Evolutionary conservation across 345 rosid species (phyloP), one percentile per base, ranked within the genome.

Genomic region (Bruguiera parviflora): DNA sequence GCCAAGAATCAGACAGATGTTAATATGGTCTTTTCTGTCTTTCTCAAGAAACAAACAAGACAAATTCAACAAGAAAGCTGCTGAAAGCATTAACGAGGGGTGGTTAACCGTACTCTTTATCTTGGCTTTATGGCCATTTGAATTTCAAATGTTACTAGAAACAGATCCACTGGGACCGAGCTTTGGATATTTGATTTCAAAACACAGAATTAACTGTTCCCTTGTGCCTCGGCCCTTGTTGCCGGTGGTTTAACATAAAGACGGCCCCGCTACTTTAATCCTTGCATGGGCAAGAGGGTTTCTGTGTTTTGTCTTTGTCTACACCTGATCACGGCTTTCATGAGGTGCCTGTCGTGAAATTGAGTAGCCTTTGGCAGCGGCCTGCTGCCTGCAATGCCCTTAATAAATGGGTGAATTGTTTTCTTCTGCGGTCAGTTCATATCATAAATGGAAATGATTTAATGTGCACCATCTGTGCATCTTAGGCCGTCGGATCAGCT

Each of bases 11-110:
- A 33, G 43, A 64, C 9, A 55, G 4, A 3, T 24, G 51, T 62
- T 22, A 32, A 15, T 56, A 58, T 31, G 58, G 59, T n/a, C n/a
- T n/a, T n/a, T 57, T 6, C 63, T 65, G 77, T 72, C 82, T 69
- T 53, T 57, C 21, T 61, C 19, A 56, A 56, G 18, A 9, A 9
- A 15, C 59, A 56, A 55, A 13, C 58, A 55, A 60, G 70, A 29
- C 32, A 53, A 8, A 58, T 43, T 18, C 59, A 22, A 20, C 29
- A 56, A 9, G 6, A 56, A 56, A 56, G 11, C 59, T 22, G 11
- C 59, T 22, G 68, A 27, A 20, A 58, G 58, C 55, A 59, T 63
- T 67, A 28, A 68, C 56, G 72, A 57, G 71, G 60, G 43, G 33
- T 27, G 49, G 27, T 18, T 25, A 21, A n/a, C 7, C 20, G 1